A percentile compares a stretch with the other conserved stretches of the same genome.
phyloP scores from a whole-genome alignment of 2,329 filamentous ascomycete genomes.

The Apiospora pterosperma region DNA sequence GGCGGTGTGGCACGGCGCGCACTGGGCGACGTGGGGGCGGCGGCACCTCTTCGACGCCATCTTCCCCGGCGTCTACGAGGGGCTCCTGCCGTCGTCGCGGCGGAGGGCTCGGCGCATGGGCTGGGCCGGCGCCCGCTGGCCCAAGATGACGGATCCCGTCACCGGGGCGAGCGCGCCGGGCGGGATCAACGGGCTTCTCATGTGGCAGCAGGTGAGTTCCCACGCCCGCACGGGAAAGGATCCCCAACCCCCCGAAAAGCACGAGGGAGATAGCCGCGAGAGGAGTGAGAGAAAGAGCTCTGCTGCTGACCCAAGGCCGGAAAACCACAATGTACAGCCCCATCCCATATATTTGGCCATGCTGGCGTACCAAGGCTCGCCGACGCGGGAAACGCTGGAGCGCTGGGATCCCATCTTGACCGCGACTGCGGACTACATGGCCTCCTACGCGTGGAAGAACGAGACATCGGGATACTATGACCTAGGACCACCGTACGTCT shows the following conservation, averaged over 20 bases:
- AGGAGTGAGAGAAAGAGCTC: too few species aligned
- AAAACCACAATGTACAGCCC: constrained; percentile 25
- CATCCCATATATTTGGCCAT: constrained; percentile 37
- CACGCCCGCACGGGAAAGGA: too few species aligned
- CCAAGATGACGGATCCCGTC: not conserved
- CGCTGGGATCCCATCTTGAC: constrained; percentile 24
- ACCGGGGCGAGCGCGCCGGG: constrained; percentile 35
- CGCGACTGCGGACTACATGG: constrained; percentile 27
- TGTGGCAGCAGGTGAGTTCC: constrained; percentile 40
- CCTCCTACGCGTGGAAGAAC: constrained; percentile 29
- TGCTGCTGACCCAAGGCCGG: not conserved
- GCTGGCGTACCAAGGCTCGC: constrained; percentile 24
- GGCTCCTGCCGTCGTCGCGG: constrained; percentile 26
- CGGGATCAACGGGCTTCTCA: constrained; percentile 46
- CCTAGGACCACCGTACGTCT: constrained; percentile 40
- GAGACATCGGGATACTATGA: constrained; percentile 28
- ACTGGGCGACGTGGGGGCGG: constrained; percentile 38
- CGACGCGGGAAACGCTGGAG: constrained; percentile 19
- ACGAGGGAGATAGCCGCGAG: not conserved
- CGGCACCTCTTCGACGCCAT: constrained; percentile 32
- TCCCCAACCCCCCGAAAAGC: not conserved
- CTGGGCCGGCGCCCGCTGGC: not conserved
- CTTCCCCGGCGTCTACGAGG: constrained; percentile 33
- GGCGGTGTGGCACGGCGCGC: constrained; percentile 38
- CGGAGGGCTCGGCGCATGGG: constrained; percentile 19